Percentiles rank a stretch among this genome's conserved stretches.
Conservation (phyloP, 2,329 filamentous ascomycete species). For the Fusarium anthophilum region DNA sequence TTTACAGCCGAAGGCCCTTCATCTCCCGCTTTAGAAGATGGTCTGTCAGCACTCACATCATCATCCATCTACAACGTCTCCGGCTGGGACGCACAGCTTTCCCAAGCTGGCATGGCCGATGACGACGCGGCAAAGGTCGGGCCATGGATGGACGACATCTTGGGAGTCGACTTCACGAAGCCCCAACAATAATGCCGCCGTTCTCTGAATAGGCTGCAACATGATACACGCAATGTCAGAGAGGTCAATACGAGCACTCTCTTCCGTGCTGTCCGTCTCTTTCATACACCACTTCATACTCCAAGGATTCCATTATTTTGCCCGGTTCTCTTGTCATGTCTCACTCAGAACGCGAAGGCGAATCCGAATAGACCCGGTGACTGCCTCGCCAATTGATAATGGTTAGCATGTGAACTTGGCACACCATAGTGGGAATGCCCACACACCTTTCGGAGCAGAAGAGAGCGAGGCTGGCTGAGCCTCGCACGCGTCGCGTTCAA, state of each 20-base stretch:
- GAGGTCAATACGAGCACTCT: slow-evolving; percentile 24
- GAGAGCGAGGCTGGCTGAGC: slow-evolving; percentile 34
- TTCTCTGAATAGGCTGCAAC: slow-evolving; percentile 17
- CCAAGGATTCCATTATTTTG: slow-evolving; percentile 22
- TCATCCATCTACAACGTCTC: slow-evolving; percentile 37
- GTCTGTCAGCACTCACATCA: slow-evolving; percentile 24
- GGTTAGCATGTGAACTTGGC: slow-evolving; percentile 33
- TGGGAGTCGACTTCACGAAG: slow-evolving; percentile 46
- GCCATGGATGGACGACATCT: slow-evolving; percentile 45
- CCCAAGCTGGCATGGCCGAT: slow-evolving; percentile 38
- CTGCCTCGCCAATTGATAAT: slow-evolving; percentile 23
- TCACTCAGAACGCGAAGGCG: slow-evolving; percentile 26
- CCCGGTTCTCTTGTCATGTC: slow-evolving; percentile 30
- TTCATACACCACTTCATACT: slow-evolving; percentile 34
- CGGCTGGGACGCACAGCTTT: slow-evolving; percentile 42
- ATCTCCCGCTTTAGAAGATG: slow-evolving; percentile 6
- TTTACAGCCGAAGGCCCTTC: slow-evolving; percentile 42
- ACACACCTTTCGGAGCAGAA: slow-evolving; percentile 19
- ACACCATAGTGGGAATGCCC: slow-evolving; percentile 21
- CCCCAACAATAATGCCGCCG: slow-evolving; percentile 21
- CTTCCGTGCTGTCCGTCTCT: background rate
- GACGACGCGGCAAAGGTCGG: slow-evolving; percentile 39
- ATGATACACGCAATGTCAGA: slow-evolving; percentile 22
- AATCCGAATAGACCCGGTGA: slow-evolving; percentile 32
- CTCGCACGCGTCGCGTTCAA: slow-evolving; percentile 34